These are phyloP conservation scores for Boletus sp. DNA, from an alignment of 768 basidiomycete species.

Conservation along the genomic window DNA sequence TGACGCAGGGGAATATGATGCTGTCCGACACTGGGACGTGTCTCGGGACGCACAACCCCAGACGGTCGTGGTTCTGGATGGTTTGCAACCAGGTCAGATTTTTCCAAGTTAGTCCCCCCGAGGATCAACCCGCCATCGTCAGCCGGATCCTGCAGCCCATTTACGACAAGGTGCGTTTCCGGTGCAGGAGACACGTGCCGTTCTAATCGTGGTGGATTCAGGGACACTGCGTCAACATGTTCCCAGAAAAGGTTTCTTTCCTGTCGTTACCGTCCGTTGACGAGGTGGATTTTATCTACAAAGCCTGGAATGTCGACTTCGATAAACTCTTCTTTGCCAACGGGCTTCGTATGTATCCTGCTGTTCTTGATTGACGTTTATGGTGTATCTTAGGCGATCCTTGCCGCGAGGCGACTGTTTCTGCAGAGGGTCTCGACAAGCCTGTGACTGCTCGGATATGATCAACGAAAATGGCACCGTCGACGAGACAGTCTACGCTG, in stretches of 20 bases:
- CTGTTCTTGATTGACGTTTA: neutral
- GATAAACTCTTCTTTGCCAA: slow-evolving; percentile 69
- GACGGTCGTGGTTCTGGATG: slow-evolving; percentile 72
- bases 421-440: slow-evolving; percentile 48
- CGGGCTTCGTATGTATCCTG: slow-evolving; percentile 50
- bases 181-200: neutral
- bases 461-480: slow-evolving; percentile 37
- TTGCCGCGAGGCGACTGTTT: slow-evolving; percentile 69
- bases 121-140: slow-evolving; percentile 33
- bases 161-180: slow-evolving; percentile 26
- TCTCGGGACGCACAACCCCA: slow-evolving; percentile 42
- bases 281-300: slow-evolving; percentile 50
- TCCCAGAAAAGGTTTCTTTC: slow-evolving; percentile 54
- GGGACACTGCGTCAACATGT: slow-evolving; percentile 72
- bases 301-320: slow-evolving; percentile 60
- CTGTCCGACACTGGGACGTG: slow-evolving; percentile 31
- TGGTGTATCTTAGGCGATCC: slow-evolving; percentile 52
- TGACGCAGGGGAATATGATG: too few species aligned
- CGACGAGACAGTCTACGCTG: slow-evolving; percentile 51
- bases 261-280: slow-evolving; percentile 44
- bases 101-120: slow-evolving; percentile 39
- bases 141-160: slow-evolving; percentile 33
- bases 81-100: slow-evolving; percentile 72
- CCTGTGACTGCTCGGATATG: slow-evolving; percentile 67
- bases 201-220: slow-evolving; percentile 21